A percentile compares a stretch with the other conserved stretches of the same genome.
These are phyloP conservation scores for Boletus pseudo-olivaceus DNA, from an alignment of 768 basidiomycete genomes.

Conservation along the genomic window DNA sequence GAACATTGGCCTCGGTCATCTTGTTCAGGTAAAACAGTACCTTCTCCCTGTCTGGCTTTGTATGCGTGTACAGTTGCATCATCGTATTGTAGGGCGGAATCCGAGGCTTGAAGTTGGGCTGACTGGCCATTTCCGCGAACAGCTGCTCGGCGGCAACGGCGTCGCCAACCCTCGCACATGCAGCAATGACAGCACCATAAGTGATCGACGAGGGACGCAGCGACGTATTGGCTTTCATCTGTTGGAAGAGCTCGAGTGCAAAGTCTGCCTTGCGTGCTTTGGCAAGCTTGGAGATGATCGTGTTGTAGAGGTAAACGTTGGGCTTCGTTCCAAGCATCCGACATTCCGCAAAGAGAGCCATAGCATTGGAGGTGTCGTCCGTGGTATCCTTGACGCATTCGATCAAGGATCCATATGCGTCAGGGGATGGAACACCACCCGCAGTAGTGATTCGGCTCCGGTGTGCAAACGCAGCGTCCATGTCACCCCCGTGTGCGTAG, in stretches of 20 bases:
- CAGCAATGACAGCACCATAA: slow-evolving; percentile 91
- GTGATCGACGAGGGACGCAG: slow-evolving; percentile 80
- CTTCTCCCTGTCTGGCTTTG: slow-evolving; percentile 79
- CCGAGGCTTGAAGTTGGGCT: slow-evolving; percentile 76
- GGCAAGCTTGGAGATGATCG: slow-evolving; percentile 92
- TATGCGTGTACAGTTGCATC: slow-evolving; percentile 94
- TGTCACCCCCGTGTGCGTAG: slow-evolving; percentile 73
- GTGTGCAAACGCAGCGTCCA: slow-evolving; percentile 79
- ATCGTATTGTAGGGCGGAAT: slow-evolving; percentile 98
- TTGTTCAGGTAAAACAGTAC: slow-evolving; percentile 73
- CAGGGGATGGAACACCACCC: slow-evolving; percentile 75
- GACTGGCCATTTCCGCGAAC: slow-evolving; percentile 79
- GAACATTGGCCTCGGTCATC: slow-evolving; percentile 56
- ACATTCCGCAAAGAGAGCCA: slow-evolving; percentile 80
- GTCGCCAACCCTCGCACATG: slow-evolving; percentile 93
- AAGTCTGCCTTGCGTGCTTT: slow-evolving; percentile 92
- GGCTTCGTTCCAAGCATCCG: slow-evolving; percentile 64
- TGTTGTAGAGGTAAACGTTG: slow-evolving; percentile 92
- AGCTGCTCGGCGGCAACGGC: slow-evolving; percentile 72
- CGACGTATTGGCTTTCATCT: slow-evolving; percentile 65
- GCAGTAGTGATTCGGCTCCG: slow-evolving; percentile 72
- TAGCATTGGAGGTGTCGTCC: slow-evolving; percentile 86
- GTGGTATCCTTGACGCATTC: slow-evolving; percentile 88
- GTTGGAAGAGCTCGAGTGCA: slow-evolving; percentile 81
- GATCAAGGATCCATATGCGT: slow-evolving; percentile 91